Evolutionary conservation across 768 basidiomycete genomes (phyloP).

Genomic region (Agaricus sinodeliciosus): DNA sequence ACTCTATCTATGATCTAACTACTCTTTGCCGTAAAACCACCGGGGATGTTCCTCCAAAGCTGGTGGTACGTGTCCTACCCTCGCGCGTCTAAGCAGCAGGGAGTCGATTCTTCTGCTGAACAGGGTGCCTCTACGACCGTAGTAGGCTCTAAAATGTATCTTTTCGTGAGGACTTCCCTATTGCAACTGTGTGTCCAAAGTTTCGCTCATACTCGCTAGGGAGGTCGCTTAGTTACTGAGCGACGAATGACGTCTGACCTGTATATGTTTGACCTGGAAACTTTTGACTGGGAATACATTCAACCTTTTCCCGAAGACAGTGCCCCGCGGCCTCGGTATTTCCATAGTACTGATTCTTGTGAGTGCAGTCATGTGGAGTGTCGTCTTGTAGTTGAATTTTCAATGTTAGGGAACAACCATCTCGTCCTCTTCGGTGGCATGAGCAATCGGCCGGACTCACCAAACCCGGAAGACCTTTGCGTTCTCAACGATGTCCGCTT

Average conservation of each 20-base stretch:
- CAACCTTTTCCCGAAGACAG: slow-evolving; percentile 55
- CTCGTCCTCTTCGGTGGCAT: slow-evolving; percentile 94
- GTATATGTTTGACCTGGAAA: slow-evolving; percentile 81
- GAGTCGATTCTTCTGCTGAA: slow-evolving; percentile 10
- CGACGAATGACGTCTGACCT: slow-evolving; percentile 88
- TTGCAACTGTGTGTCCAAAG: not conserved
- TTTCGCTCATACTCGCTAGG: slow-evolving; percentile 34
- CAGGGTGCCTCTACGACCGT: slow-evolving; percentile 91
- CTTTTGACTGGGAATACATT: slow-evolving; percentile 75
- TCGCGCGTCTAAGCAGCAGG: not conserved
- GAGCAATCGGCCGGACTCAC: slow-evolving; percentile 70
- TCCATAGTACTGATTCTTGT: slow-evolving; percentile 90
- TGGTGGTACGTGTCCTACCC: slow-evolving; percentile 57
- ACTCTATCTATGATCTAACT: slow-evolving; percentile 86
- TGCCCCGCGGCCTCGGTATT: slow-evolving; percentile 82
- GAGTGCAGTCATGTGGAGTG: slow-evolving; percentile 19
- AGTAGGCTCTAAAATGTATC: slow-evolving; percentile 80
- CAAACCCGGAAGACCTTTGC: slow-evolving; percentile 73
- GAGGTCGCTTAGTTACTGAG: slow-evolving; percentile 81
- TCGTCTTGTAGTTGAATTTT: slow-evolving; percentile 5
- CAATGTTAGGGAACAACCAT: slow-evolving; percentile 71
- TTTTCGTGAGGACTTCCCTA: slow-evolving; percentile 55
- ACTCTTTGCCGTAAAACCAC: slow-evolving; percentile 78
- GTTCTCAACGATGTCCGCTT: slow-evolving; percentile 93
- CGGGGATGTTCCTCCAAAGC: slow-evolving; percentile 83